A percentile compares a stretch with the other conserved stretches of the same genome.
phyloP scores from a whole-genome alignment of 2,329 filamentous ascomycete genomes.

The Mariannaea sp. region DNA sequence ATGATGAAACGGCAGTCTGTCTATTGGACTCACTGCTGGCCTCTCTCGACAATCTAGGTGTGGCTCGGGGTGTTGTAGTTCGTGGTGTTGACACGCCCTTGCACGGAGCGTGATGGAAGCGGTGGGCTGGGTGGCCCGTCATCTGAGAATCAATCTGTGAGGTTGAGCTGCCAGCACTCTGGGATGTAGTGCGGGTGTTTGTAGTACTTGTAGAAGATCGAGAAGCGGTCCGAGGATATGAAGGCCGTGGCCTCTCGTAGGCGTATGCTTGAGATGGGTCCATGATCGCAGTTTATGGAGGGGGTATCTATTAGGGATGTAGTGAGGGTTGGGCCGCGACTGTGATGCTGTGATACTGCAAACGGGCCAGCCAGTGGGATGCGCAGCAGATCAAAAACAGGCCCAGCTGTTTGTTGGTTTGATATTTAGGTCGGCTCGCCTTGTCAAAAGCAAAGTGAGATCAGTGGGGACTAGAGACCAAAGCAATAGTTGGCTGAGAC shows the following conservation, averaged over 20 bases:
- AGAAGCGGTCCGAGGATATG: constrained; percentile 50
- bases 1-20: constrained; percentile 52
- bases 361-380: not conserved
- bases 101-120: constrained; percentile 48
- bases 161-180: constrained; percentile 50
- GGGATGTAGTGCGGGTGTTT: constrained; percentile 47
- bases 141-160: constrained; percentile 46
- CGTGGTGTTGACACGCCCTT: constrained; percentile 43
- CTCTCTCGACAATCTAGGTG: constrained; percentile 50
- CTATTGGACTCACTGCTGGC: constrained; percentile 48
- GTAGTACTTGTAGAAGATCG: constrained; percentile 52
- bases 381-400: constrained; percentile 3
- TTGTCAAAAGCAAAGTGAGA: not conserved
- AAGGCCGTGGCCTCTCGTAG: constrained; percentile 38
- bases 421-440: not conserved
- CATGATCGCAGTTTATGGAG: constrained; percentile 34
- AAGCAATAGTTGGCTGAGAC: not conserved
- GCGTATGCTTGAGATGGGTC: constrained; percentile 35
- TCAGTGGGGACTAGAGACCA: not conserved
- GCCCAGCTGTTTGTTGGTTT: constrained; percentile 1
- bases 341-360: not conserved
- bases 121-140: constrained; percentile 44
- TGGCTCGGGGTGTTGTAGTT: constrained; percentile 45
- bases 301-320: not conserved
- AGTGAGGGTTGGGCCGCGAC: not conserved